Evolutionary conservation across 2,329 filamentous ascomycete genomes (phyloP).

Genomic region (Stachybotrys chartarum): DNA sequence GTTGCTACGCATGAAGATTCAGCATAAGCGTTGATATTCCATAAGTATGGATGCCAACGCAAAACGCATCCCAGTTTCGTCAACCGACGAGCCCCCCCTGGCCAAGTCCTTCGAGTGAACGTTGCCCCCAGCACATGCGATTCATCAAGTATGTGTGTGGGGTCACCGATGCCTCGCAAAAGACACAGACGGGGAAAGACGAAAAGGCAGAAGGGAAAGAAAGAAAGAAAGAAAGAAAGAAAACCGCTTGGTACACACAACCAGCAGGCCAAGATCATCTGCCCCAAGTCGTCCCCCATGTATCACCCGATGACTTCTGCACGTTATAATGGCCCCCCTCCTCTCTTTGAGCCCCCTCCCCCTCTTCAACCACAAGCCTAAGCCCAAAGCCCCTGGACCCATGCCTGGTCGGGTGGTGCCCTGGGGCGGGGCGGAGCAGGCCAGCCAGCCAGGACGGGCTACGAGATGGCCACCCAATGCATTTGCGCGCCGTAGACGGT

Average conservation of each 20-base stretch:
- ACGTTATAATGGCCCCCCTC: neutral
- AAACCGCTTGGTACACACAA: neutral
- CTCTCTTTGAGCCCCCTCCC: neutral
- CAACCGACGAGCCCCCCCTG: neutral
- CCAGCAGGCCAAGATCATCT: neutral
- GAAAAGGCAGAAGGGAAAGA: no score
- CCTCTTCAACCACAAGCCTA: neutral
- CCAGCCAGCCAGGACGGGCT: constrained; percentile 2
- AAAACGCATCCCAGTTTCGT: neutral
- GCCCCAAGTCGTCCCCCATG: neutral
- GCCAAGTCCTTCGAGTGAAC: neutral
- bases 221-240: neutral
- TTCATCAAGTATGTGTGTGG: neutral
- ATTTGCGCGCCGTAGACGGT: neutral
- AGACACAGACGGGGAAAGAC: no score
- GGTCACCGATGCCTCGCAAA: no score
- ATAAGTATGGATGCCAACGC: neutral
- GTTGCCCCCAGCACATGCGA: neutral
- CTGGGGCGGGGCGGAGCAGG: constrained; percentile 4
- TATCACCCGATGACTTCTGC: neutral
- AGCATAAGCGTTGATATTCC: neutral
- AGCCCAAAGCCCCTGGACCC: neutral
- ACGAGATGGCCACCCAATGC: neutral
- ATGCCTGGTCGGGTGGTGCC: neutral
- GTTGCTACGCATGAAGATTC: neutral